Percentiles rank a stretch among this genome's conserved stretches.
Evolutionary conservation across 192 early-diverging fungal genomes (phyloP).

Genomic region (Coemansia sp.): DNA sequence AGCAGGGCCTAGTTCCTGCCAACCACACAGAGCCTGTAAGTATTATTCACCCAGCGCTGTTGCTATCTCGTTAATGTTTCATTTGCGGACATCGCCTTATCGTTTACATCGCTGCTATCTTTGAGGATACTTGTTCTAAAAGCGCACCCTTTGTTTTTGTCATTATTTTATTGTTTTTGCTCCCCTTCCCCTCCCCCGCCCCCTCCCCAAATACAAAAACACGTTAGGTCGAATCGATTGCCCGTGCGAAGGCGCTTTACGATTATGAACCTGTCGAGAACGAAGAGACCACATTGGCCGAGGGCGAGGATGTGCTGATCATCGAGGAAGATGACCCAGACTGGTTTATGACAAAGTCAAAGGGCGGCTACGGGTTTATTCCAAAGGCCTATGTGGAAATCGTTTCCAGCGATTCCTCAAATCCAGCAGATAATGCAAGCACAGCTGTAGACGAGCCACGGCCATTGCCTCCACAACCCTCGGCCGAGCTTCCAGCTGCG

Average conservation of each 20-base stretch:
- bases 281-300: constrained; percentile 81
- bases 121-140: background rate
- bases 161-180: background rate
- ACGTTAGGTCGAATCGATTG: constrained; percentile 54
- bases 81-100: background rate
- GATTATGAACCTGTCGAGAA: constrained; percentile 80
- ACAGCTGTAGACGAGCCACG: background rate
- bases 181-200: background rate
- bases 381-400: constrained; percentile 85
- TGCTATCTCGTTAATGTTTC: too few species aligned
- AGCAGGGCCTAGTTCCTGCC: constrained; percentile 83
- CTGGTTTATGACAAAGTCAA: constrained; percentile 86
- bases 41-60: too few species aligned
- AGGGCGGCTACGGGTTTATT: constrained; percentile 75
- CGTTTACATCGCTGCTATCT: background rate
- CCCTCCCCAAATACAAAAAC: background rate
- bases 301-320: constrained; percentile 71
- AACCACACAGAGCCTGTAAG: constrained; percentile 79
- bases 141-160: background rate
- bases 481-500: background rate
- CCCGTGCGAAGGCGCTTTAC: constrained; percentile 68
- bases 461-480: background rate
- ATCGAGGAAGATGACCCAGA: constrained; percentile 86
- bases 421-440: background rate
- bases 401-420: constrained; percentile 15